Evolutionary conservation across 345 rosid genomes (phyloP).

Genomic region (Populus deltoides): DNA sequence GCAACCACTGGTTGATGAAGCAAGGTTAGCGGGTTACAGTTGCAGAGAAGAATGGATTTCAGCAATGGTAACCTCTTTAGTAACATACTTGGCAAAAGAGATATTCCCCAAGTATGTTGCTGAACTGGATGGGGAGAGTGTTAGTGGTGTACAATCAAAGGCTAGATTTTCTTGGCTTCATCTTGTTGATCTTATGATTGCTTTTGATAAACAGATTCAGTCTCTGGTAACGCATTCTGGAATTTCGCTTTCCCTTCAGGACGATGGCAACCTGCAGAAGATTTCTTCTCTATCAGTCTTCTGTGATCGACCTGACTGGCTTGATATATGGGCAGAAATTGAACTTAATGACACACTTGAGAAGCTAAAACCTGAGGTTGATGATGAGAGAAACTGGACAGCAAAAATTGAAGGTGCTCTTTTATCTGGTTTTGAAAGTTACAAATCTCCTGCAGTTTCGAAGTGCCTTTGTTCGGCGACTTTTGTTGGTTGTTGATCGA

Average conservation of each 20-base stretch:
- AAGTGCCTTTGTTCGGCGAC: slow-evolving; percentile 42
- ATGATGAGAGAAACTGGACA: slow-evolving; percentile 69
- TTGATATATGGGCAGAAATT: slow-evolving; percentile 82
- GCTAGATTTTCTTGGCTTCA: slow-evolving; percentile 79
- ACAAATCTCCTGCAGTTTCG: slow-evolving; percentile 67
- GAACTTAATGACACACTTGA: slow-evolving; percentile 67
- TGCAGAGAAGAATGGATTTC: slow-evolving; percentile 96
- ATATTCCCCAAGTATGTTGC: slow-evolving; percentile 60
- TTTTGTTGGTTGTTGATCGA: slow-evolving; percentile 64
- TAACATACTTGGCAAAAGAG: slow-evolving; percentile 73
- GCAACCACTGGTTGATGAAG: slow-evolving; percentile 93
- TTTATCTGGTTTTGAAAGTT: slow-evolving; percentile 56
- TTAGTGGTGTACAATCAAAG: slow-evolving; percentile 41
- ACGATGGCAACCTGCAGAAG: slow-evolving; percentile 60
- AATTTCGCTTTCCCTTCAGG: slow-evolving; percentile 59
- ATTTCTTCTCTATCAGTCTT: slow-evolving; percentile 79
- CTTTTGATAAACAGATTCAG: slow-evolving; percentile 74
- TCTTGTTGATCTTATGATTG: slow-evolving; percentile 83
- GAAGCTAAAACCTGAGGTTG: slow-evolving; percentile 53
- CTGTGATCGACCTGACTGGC: slow-evolving; percentile 90
- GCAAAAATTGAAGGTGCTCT: slow-evolving; percentile 56
- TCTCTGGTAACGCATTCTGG: slow-evolving; percentile 81
- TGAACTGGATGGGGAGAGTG: slow-evolving; percentile 54
- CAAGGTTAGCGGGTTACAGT: slow-evolving; percentile 82
- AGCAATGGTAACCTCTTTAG: slow-evolving; percentile 79